A percentile compares a stretch with the other conserved stretches of the same genome.
phyloP scores from a whole-genome alignment of 2,329 filamentous ascomycete species.

The Xylaria sp. region DNA sequence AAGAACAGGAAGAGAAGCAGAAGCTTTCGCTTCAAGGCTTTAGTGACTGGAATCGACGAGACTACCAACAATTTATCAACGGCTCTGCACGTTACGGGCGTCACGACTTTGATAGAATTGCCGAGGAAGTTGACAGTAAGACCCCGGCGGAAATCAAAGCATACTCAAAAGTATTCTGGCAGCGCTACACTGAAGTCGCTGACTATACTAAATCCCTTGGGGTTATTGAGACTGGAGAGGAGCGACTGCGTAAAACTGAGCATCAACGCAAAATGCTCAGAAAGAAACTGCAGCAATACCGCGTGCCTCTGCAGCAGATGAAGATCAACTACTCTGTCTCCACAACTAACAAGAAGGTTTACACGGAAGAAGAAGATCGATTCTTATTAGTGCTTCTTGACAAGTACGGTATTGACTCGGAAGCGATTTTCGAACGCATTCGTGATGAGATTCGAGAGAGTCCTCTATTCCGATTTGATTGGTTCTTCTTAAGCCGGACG shows the following conservation, averaged over 20 bases:
- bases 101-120: conserved; percentile 83
- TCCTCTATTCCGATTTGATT: conserved; percentile 96
- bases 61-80: conserved; percentile 98
- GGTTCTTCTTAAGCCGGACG: conserved; percentile 97
- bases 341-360: conserved; percentile 99
- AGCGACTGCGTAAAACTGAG: conserved; percentile 86
- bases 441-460: conserved; percentile 97
- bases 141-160: conserved; percentile 83
- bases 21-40: conserved; percentile 86
- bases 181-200: conserved; percentile 87
- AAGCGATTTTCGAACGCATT: conserved; percentile 90
- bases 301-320: conserved; percentile 96
- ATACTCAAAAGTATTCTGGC: conserved; percentile 97
- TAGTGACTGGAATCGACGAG: conserved; percentile 92
- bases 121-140: conserved; percentile 92
- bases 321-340: conserved; percentile 99
- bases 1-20: conserved; percentile 88
- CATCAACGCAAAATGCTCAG: conserved; percentile 92
- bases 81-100: conserved; percentile 93
- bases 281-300: conserved; percentile 95
- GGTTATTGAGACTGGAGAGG: conserved; percentile 91
- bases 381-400: conserved; percentile 95
- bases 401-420: conserved; percentile 89
- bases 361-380: conserved; percentile 96
- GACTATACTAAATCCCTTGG: conserved; percentile 91